Percentiles rank a stretch among this genome's conserved stretches.
phyloP scores from a whole-genome alignment of 2,329 filamentous ascomycete genomes.

The Xylaria sp. region DNA sequence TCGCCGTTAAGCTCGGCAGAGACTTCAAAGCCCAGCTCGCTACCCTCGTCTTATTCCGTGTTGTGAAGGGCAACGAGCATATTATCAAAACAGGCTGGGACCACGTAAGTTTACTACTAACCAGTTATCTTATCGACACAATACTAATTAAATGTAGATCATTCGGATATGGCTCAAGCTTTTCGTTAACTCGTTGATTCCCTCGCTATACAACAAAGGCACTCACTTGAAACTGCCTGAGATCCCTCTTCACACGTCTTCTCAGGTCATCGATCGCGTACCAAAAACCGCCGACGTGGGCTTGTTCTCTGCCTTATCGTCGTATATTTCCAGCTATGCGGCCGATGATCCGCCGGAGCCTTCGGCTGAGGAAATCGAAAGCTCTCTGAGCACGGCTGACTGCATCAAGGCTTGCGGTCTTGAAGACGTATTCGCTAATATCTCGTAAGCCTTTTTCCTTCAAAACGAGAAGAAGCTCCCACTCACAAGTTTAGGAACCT shows the following conservation, averaged over 20 bases:
- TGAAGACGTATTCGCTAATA: conserved; percentile 74
- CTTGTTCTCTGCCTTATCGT: conserved; percentile 89
- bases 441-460: conserved; percentile 53
- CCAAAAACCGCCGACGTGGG: conserved; percentile 73
- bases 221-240: conserved; percentile 65
- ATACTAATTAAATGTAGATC: conserved; percentile 53
- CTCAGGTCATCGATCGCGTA: conserved; percentile 86
- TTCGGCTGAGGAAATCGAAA: conserved; percentile 93
- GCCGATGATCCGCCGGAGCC: conserved; percentile 96
- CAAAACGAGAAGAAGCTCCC: neutral
- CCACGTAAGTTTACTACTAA: conserved; percentile 49
- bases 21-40: conserved; percentile 92
- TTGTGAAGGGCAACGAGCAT: conserved; percentile 78
- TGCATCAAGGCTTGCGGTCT: conserved; percentile 89
- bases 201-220: conserved; percentile 64
- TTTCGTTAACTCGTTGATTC: conserved; percentile 90
- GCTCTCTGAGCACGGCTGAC: conserved; percentile 88
- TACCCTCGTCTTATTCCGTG: conserved; percentile 89
- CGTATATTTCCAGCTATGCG: conserved; percentile 97
- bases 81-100: conserved; percentile 74
- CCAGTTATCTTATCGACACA: neutral
- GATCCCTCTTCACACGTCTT: conserved; percentile 86
- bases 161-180: conserved; percentile 91
- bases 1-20: conserved; percentile 89
- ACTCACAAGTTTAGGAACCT: conserved; percentile 46